A percentile compares a stretch with the other conserved stretches of the same genome.
Evolutionary conservation across 2,329 filamentous ascomycete species (phyloP).

Genomic region (Colletotrichum sp.): DNA sequence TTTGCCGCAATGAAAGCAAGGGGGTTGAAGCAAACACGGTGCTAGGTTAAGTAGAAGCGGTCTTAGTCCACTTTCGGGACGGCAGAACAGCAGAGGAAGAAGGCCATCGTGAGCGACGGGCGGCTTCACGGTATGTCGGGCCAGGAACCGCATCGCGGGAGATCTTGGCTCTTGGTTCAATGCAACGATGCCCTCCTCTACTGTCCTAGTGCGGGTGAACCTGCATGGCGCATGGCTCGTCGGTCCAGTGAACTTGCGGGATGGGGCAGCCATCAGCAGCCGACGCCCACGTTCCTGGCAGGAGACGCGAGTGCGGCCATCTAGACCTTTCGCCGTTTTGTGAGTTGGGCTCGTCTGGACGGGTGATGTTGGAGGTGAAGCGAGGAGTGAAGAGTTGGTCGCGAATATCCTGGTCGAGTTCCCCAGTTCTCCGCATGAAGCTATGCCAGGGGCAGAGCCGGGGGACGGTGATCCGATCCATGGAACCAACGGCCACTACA

Average conservation of each 20-base stretch:
- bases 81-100: neutral
- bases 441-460: neutral
- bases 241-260: neutral
- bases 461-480: neutral
- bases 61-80: neutral
- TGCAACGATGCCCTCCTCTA: neutral
- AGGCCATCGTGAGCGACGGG: neutral
- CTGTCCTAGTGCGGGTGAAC: neutral
- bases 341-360: neutral
- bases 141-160: conserved; percentile 12
- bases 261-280: neutral
- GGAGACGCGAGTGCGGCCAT: neutral
- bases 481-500: neutral
- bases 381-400: neutral
- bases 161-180: neutral
- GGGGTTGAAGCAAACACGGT: neutral
- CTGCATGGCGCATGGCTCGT: neutral
- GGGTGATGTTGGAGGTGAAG: neutral
- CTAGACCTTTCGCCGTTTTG: neutral
- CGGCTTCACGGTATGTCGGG: conserved; percentile 10
- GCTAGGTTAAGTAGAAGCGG: neutral
- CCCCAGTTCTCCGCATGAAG: conserved; percentile 11
- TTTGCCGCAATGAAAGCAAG: neutral
- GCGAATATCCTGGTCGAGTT: neutral
- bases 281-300: neutral